Percentiles rank a stretch among this genome's conserved stretches.
These are phyloP conservation scores for Schwanniomyces etchellsii DNA, from an alignment of 1,139 yeast species.

Conservation along the genomic window DNA sequence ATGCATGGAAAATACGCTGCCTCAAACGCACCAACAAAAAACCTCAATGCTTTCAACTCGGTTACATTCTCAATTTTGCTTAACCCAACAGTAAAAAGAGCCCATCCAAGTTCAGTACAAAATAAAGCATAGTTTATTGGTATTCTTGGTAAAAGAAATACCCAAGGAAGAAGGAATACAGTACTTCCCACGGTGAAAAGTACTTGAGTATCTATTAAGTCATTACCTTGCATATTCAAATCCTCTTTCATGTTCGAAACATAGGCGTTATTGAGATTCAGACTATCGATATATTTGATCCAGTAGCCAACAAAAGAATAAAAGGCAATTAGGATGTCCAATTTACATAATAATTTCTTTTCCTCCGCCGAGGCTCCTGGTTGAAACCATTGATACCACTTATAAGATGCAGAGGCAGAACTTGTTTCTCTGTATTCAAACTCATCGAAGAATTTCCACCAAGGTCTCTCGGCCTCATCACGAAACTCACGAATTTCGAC, in stretches of 20 bases:
- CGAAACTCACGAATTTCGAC: slow-evolving; percentile 11
- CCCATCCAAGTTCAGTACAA: slow-evolving; percentile 20
- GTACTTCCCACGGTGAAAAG: slow-evolving; percentile 21
- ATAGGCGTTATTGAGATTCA: slow-evolving; percentile 23
- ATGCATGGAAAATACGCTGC: slow-evolving; percentile 18
- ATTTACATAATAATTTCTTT: slow-evolving; percentile 17
- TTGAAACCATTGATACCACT: slow-evolving; percentile 13
- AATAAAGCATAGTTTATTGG: slow-evolving; percentile 19
- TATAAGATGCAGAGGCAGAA: slow-evolving; percentile 11
- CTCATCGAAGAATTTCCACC: slow-evolving; percentile 46
- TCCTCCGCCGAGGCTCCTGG: slow-evolving; percentile 10
- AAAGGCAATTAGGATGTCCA: slow-evolving; percentile 20
- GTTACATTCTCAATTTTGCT: slow-evolving; percentile 12
- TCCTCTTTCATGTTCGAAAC: slow-evolving; percentile 22
- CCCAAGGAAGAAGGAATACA: slow-evolving; percentile 20
- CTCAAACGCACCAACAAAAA: slow-evolving; percentile 23
- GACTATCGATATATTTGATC: slow-evolving; percentile 17
- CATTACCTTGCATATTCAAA: slow-evolving; percentile 23
- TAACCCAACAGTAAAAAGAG: slow-evolving; percentile 18
- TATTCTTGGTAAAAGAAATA: slow-evolving; percentile 16
- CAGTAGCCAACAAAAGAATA: slow-evolving; percentile 23
- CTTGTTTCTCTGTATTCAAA: slow-evolving; percentile 27
- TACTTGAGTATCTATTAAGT: slow-evolving; percentile 23
- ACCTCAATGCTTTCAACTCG: slow-evolving; percentile 22
- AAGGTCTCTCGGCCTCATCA: slow-evolving; percentile 25